Base-by-base conservation (phyloP, 2,329 filamentous ascomycete species). In the Bipolaris gigantea region DNA sequence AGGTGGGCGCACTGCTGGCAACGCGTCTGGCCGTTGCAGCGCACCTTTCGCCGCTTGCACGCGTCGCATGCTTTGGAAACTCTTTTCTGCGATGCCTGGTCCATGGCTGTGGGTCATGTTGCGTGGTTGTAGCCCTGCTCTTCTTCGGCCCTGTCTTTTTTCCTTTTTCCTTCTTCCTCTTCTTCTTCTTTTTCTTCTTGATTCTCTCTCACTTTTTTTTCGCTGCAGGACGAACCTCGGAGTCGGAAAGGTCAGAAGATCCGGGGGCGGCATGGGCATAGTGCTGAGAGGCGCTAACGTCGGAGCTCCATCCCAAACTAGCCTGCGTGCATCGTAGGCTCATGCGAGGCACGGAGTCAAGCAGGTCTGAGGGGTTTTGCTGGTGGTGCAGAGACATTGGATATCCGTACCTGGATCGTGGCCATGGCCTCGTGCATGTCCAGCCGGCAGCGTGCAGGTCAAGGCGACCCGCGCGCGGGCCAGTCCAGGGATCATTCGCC, bases 11-110 rank as follows among this genome's bases (percentile, higher is more conserved):
- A 72, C 44, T 73, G 70, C 53, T 72, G 70, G 61, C 79, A 81
- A 39, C 73, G 67, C 23, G 74, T 66, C 50, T 76, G 68, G 30
- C 79, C 78, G 59, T 80, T 79, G 62, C 78, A 80, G 50, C 75
- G 75, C 15, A 80, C 77, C 56, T 80, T 80, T 15, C 78, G 73
- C 3, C 75, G 63, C 47, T 76, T 77, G 64, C 78, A 80, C 6
- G 76, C 73, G 55, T 80, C 76, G 57, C 78, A 80, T n/a, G 78
- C 77, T 60, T 72, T 73, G 30, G 69, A 71, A 25, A 71, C 69
- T 61, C 70, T 61, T 60, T 71, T 73, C 25, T 66, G 62, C 53
- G 54, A 40, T 57, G 59, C 56, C 36, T 56, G 51, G 35, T 71
- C 62, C 67, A 70, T 71, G 44, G 54, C 56, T 55, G 57, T 43